Conservation (phyloP, 129 eudicot genomes). For the Artemisia argyi region DNA sequence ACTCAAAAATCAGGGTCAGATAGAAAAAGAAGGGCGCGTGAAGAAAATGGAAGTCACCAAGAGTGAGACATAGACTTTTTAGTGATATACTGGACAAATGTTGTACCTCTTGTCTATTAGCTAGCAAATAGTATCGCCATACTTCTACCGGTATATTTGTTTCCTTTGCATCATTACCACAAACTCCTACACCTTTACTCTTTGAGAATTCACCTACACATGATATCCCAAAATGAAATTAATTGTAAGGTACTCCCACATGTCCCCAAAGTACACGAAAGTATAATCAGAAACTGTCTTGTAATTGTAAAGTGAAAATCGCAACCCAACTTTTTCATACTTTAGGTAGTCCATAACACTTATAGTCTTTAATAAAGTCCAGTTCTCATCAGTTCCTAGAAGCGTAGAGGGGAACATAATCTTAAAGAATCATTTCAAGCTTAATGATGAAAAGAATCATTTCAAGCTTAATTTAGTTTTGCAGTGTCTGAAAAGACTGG, state of each 20-base stretch:
- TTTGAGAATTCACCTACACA: slow-evolving; percentile 62
- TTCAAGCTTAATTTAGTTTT: too few relatives aligned
- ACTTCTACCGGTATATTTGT: slow-evolving; percentile 55
- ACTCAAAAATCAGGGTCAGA: too few relatives aligned
- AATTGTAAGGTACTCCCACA: too few relatives aligned
- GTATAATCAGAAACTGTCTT: too few relatives aligned
- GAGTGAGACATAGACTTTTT: too few relatives aligned
- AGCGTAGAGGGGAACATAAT: slow-evolving; percentile 84
- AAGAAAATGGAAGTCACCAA: too few relatives aligned
- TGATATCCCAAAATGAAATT: slow-evolving; percentile 11
- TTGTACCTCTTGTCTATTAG: too few relatives aligned
- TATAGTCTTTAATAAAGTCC: slow-evolving; percentile 82
- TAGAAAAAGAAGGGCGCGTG: too few relatives aligned
- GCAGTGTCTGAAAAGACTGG: too few relatives aligned
- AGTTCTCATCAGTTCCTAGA: slow-evolving; percentile 65
- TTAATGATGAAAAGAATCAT: too few relatives aligned
- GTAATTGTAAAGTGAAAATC: neutral
- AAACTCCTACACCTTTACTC: slow-evolving; percentile 82
- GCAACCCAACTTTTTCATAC: slow-evolving; percentile 68
- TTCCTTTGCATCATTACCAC: slow-evolving; percentile 84
- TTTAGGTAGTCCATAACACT: slow-evolving; percentile 83
- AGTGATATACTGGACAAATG: too few relatives aligned
- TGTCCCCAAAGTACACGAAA: neutral
- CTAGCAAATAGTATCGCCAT: too few relatives aligned
- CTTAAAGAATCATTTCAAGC: slow-evolving; percentile 37